Evolutionary conservation across 73 alveolate species (phyloP), one percentile per base, ranked within the genome.

Genomic region (Tetrahymena malaccensis): DNA sequence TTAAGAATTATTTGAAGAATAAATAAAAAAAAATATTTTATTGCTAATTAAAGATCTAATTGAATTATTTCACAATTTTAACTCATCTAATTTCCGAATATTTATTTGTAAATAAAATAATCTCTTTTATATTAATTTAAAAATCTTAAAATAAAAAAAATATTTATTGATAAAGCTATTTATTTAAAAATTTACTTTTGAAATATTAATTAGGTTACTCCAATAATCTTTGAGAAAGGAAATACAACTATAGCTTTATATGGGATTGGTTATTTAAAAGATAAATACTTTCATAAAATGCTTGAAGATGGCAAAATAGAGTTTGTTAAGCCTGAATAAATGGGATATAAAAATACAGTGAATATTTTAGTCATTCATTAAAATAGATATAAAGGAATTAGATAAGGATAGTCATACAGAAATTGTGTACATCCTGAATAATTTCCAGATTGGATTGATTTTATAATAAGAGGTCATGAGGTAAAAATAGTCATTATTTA

Each of bases 181-280:
- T 40, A 40, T 40, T 10, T 4, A 40, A 8, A 40, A 7, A 40
- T 40, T 40, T 40, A 40, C 15, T 40, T 40, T 40, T 40, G 44
- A 40, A 70, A 70, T 96, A 97, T 84, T 99, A 98, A 93, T 84
- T 97, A 97, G 93, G 96, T 99, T 11, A 95, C 95, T n/a, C 99
- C 99, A 16, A 96, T 99, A 25, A 95, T 99, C 43, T 96, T 99
- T 85, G 85, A 96, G n/a, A 99, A 99, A 96, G 99, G 99, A 21
- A 94, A 96, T 34, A 98, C 99, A 25, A 98, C 97, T 94, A 95
- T 99, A 50, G 99, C 99, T 22, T 96, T 99, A 7, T 99, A 98
- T 97, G 99, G 99, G 3, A 96, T 99, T 34, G 99, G 99, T 12
- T 97, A 99, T 94, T 97, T 99, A 95, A 98, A 98, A 94, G 99